These are phyloP conservation scores for Alnus glutinosa DNA, from an alignment of 306 rosid genomes.

Conservation along the genomic window DNA sequence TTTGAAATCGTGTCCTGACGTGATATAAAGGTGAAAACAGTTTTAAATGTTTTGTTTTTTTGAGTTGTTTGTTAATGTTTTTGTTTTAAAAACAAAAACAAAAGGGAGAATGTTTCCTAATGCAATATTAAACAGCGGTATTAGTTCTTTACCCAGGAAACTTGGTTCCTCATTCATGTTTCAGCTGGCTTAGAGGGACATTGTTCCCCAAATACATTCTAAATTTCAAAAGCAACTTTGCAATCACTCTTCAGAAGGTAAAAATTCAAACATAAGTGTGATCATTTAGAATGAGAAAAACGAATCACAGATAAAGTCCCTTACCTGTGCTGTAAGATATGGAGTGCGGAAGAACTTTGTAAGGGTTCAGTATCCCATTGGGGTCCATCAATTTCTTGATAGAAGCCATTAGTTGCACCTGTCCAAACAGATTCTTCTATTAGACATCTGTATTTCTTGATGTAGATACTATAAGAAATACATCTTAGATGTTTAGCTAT, in stretches of 20 bases:
- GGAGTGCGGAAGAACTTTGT: constrained; percentile 83
- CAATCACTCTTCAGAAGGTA: not conserved
- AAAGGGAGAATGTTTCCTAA: not conserved
- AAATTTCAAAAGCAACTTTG: not conserved
- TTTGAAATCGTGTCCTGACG: too few species aligned
- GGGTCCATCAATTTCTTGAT: constrained; percentile 92
- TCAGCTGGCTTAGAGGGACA: not conserved
- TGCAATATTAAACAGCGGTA: not conserved
- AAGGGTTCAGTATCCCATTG: constrained; percentile 84
- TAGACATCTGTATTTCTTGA: constrained; percentile 12
- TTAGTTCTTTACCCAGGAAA: not conserved
- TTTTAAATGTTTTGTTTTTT: too few species aligned
- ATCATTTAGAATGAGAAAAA: not conserved
- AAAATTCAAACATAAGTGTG: not conserved
- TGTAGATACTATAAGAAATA: not conserved
- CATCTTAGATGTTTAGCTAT: constrained; percentile 10
- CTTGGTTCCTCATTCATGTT: not conserved
- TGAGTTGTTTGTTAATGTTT: too few species aligned
- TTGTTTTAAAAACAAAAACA: too few species aligned
- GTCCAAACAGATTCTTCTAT: constrained; percentile 27
- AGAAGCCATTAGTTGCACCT: constrained; percentile 86
- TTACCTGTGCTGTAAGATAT: constrained; percentile 30
- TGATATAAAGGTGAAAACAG: too few species aligned
- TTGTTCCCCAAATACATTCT: not conserved
- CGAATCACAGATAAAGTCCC: constrained; percentile 19